Conservation (phyloP, 805 yeast genomes). For the Ogataea allantospora region DNA sequence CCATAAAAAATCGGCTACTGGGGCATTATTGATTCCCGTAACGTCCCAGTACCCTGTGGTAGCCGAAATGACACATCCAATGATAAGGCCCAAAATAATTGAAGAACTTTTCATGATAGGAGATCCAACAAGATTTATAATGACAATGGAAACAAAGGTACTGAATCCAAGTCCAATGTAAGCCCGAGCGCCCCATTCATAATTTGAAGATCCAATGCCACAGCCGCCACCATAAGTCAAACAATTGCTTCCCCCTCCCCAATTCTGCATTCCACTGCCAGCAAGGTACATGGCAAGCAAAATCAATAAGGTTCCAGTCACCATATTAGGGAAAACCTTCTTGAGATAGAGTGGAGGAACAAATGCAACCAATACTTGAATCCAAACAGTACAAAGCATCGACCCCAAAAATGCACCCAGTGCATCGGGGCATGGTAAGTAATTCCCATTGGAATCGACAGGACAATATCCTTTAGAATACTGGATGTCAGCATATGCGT, state of each 20-base stretch:
- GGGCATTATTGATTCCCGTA: conserved; percentile 56
- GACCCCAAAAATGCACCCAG: conserved; percentile 75
- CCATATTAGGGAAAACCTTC: conserved; percentile 72
- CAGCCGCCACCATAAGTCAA: conserved; percentile 38
- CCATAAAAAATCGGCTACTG: conserved; percentile 78
- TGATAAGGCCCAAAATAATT: conserved; percentile 68
- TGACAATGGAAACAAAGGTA: conserved; percentile 61
- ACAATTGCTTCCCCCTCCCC: conserved; percentile 81
- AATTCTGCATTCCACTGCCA: conserved; percentile 65
- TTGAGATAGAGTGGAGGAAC: conserved; percentile 63
- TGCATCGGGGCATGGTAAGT: conserved; percentile 73
- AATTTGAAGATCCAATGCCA: conserved; percentile 45
- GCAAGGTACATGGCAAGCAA: conserved; percentile 67
- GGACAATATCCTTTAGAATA: conserved; percentile 63
- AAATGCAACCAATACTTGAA: conserved; percentile 66
- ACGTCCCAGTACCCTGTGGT: conserved; percentile 75
- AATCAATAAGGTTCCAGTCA: conserved; percentile 83
- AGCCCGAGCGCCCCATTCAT: conserved; percentile 70
- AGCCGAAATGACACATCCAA: conserved; percentile 84
- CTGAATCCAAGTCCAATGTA: conserved; percentile 77
- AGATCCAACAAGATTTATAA: conserved; percentile 74
- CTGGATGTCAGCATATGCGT: conserved; percentile 65
- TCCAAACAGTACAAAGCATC: conserved; percentile 60
- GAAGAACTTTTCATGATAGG: conserved; percentile 87
- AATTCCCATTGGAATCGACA: conserved; percentile 52